Conservation (phyloP, 768 basidiomycete genomes). For the Xerocomus spinulosus region DNA sequence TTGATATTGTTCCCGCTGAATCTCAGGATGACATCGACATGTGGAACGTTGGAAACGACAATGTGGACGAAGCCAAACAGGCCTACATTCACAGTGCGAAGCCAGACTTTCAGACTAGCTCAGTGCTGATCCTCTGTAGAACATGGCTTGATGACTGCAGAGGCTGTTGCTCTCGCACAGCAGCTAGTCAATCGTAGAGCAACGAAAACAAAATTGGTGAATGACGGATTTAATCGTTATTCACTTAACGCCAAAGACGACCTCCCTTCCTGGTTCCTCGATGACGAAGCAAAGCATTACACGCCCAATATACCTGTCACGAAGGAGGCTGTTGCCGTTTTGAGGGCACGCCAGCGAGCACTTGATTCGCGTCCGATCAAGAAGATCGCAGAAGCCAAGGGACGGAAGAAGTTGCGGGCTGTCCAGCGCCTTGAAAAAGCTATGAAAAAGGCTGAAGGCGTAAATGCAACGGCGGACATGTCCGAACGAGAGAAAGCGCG, state of each 20-base stretch:
- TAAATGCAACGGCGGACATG: slow-evolving; percentile 83
- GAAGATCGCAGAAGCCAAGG: slow-evolving; percentile 98
- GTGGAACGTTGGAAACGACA: slow-evolving; percentile 80
- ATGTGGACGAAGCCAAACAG: slow-evolving; percentile 65
- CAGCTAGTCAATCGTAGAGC: slow-evolving; percentile 86
- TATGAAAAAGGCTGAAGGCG: slow-evolving; percentile 93
- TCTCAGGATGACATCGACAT: slow-evolving; percentile 52
- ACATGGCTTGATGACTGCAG: slow-evolving; percentile 77
- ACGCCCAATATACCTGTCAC: slow-evolving; percentile 95
- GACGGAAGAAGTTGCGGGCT: slow-evolving; percentile 91
- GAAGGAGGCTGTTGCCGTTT: slow-evolving; percentile 84
- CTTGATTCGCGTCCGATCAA: slow-evolving; percentile 97
- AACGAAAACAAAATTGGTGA: slow-evolving; percentile 84
- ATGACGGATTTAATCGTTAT: slow-evolving; percentile 94
- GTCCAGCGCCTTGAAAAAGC: slow-evolving; percentile 83
- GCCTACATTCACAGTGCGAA: slow-evolving; percentile 62
- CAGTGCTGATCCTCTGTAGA: slow-evolving; percentile 40
- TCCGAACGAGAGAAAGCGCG: slow-evolving; percentile 94
- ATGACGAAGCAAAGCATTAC: slow-evolving; percentile 92
- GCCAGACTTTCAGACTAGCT: neutral
- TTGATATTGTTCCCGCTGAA: slow-evolving; percentile 71
- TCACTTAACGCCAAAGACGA: slow-evolving; percentile 89
- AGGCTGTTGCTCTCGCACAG: slow-evolving; percentile 89
- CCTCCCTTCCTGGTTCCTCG: slow-evolving; percentile 94
- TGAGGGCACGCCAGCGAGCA: slow-evolving; percentile 87